Evolutionary conservation across 1,284 basidiomycete genomes (phyloP), one percentile per base, ranked within the genome.

Genomic region (Taiwanofungus camphoratus): DNA sequence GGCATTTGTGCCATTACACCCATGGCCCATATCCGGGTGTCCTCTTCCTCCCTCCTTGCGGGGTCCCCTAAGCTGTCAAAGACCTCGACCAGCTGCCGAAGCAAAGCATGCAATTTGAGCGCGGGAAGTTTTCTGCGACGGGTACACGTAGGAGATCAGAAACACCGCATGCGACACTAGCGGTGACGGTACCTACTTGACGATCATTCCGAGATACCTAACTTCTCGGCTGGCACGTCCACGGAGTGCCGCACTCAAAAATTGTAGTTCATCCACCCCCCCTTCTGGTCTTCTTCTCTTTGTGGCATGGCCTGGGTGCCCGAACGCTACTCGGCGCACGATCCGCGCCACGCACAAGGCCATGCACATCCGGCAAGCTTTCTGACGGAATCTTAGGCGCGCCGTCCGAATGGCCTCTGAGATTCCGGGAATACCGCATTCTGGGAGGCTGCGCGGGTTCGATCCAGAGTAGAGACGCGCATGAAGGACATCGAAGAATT

Each of bases 261-360:
- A 41, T 30, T 63, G 63, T 6, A 66, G 42, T 27, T 46, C 41
- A 13, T 50, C 44, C 11, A 13, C 33, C 15, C 45, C 53, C 23
- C 35, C 19, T 32, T 7, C 44, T 38, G 51, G 50, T 16, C 39
- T 55, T 39, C 27, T 56, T 60, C 15, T 44, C 51, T 7, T 47
- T 26, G n/a, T 42, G 9, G n/a, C 32, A 19, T 29, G 49, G 30
- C 32, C 45, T 36, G 63, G 71, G 50, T 73, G 66, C 2, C 71
- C 73, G 11, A 69, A 53, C 1, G 60, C 52, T 30, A 73, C 69
- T 3, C 52, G 51, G 36, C 73, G 71, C 1, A 80, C 56, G 1
- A 64, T 51, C 7, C 63, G 53, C 36, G 78, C 51, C n/a, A 80
- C 44, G 6, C 61, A 56, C 44, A 79, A 74, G 3, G 69, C 76